Evolutionary conservation across 495 filamentous ascomycete genomes (phyloP).

Genomic region (Penicillium silybi): DNA sequence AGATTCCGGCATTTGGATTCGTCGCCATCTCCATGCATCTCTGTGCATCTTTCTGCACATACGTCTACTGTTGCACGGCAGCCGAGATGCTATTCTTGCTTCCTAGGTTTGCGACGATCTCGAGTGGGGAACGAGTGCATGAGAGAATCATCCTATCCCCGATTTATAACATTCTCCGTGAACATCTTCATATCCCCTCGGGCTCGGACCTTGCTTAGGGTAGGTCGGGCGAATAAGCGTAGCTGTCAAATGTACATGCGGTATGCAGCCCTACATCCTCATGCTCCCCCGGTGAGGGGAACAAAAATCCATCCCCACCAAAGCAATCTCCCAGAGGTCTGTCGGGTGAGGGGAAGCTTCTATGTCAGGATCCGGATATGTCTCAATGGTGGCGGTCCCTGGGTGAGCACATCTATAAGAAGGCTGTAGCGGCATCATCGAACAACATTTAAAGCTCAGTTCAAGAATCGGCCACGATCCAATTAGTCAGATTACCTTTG

Average conservation of each 20-base stretch:
- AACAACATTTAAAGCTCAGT: background rate
- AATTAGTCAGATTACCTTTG: background rate
- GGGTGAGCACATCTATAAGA: background rate
- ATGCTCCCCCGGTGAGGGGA: slow-evolving; percentile 2
- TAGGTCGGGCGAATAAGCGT: background rate
- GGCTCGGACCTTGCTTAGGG: background rate
- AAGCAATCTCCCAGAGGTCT: background rate
- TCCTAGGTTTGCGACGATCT: background rate
- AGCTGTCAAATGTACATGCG: background rate
- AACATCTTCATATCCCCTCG: background rate
- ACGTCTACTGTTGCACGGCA: background rate
- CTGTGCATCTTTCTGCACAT: background rate
- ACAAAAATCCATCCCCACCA: background rate
- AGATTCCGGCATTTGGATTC: background rate
- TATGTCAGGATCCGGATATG: background rate
- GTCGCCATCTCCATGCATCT: background rate
- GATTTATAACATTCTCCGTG: background rate
- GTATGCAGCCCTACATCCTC: background rate
- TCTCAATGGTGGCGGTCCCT: background rate
- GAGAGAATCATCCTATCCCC: background rate
- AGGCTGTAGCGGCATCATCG: background rate
- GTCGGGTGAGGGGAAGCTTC: background rate
- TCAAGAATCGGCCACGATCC: slow-evolving; percentile 8
- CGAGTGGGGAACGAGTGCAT: background rate
- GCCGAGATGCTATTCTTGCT: background rate